These are phyloP conservation scores for Cajanus cajan DNA, from an alignment of 306 rosid species.

Conservation along the genomic window DNA sequence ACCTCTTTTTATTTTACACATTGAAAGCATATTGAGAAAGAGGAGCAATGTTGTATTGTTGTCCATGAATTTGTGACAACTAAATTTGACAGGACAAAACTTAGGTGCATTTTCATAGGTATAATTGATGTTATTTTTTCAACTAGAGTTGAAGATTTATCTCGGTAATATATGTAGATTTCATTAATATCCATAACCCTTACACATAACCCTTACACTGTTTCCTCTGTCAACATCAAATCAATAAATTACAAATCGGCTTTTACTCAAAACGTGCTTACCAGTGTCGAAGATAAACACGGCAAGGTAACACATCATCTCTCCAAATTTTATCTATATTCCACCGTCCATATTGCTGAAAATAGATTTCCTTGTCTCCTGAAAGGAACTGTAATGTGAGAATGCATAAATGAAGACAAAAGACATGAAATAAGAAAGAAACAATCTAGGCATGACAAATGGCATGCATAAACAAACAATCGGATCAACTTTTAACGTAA, in stretches of 20 bases:
- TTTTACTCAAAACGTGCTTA: slow-evolving; percentile 39
- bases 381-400: slow-evolving; percentile 21
- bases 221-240: neutral
- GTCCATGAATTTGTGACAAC: neutral
- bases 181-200: too few species aligned
- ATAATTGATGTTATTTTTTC: too few species aligned
- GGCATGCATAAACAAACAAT: neutral
- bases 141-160: too few species aligned
- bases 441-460: slow-evolving; percentile 16
- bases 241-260: neutral
- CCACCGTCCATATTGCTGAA: slow-evolving; percentile 72
- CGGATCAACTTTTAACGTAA: neutral
- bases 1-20: neutral
- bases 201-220: neutral
- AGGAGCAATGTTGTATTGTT: slow-evolving; percentile 1
- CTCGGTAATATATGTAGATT: too few species aligned
- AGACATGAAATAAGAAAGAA: slow-evolving; percentile 4
- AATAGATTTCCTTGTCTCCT: slow-evolving; percentile 75
- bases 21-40: slow-evolving; percentile 15
- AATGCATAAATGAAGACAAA: neutral
- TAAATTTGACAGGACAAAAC: too few species aligned
- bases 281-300: slow-evolving; percentile 94
- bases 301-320: slow-evolving; percentile 92
- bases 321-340: slow-evolving; percentile 83
- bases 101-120: too few species aligned